Evolutionary conservation across 2,329 filamentous ascomycete genomes (phyloP), one percentile per base, ranked within the genome.

Genomic region (Davidsoniella virescens): DNA sequence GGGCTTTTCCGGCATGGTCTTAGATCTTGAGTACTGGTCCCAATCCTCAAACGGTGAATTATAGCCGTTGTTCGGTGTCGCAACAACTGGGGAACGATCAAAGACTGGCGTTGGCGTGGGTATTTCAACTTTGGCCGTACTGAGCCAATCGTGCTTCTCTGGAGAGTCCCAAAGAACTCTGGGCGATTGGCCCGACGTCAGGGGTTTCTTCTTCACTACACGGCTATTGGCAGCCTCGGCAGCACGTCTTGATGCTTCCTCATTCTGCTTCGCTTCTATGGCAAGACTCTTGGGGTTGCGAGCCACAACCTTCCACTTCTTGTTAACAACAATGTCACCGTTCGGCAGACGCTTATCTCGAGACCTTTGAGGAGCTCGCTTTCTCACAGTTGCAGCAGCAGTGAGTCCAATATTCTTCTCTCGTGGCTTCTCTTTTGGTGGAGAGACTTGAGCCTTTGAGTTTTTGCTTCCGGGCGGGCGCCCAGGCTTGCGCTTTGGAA

Each of bases 361-460:
- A 3, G 50, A 52, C 4, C 47, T 43, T 26, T 52, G 50, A 2
- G 50, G 50, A 6, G 50, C 50, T 18, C 50, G 50, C 45, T 52
- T 52, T n/a, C 50, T 45, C 6, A 52, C 18, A n/a, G 50, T 52
- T 10, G 50, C 50, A 2, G 46, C 38, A 20, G 50, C 50, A 2
- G 50, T 52, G 3, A 52, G 23, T 12, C 50, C 50, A 38, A 52
- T 45, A 16, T 52, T 46, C 12, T 52, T 52, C 3, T 38, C 29
- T 29, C 48, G 48, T 17, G 40, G 44, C 8, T 53, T 55, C 42
- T 43, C 50, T 50, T 53, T 55, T 29, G 50, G 23, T 8, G 52
- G 53, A 16, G 50, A 46, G 46, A 54, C 57, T 9, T 58, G 57
- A 8, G 52, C 52, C 0, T 54, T 54, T 4, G 52, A 54, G 20